These are phyloP conservation scores for Lichtheimia hyalospora DNA, from an alignment of 371 early-diverging fungal genomes.

Conservation along the genomic window DNA sequence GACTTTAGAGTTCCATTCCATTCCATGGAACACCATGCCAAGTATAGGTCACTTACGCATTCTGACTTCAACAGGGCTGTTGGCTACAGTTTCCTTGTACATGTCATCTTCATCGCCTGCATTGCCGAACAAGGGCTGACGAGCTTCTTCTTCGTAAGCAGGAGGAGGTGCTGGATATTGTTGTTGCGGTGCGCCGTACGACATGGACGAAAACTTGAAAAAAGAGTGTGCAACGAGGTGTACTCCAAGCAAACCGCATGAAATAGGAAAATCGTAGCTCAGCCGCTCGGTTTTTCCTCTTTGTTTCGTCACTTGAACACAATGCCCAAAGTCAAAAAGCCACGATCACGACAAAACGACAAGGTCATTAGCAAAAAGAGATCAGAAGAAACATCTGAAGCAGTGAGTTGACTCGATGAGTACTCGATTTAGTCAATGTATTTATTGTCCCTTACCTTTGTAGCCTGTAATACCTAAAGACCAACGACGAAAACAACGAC, in stretches of 20 bases:
- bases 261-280: no score
- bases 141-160: slow-evolving; percentile 38
- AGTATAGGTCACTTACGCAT: slow-evolving; percentile 33
- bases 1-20: not conserved
- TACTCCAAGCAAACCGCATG: no score
- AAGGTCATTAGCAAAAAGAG: not conserved
- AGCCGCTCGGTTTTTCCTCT: no score
- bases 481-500: slow-evolving; percentile 53
- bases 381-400: not conserved
- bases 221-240: not conserved
- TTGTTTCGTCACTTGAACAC: no score
- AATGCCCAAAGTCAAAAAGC: slow-evolving; percentile 7
- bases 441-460: slow-evolving; percentile 20
- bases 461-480: slow-evolving; percentile 28
- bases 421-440: slow-evolving; percentile 7
- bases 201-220: slow-evolving; percentile 5
- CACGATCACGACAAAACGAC: not conserved
- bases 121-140: slow-evolving; percentile 31
- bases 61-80: slow-evolving; percentile 58
- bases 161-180: slow-evolving; percentile 50
- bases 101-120: slow-evolving; percentile 46
- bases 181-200: slow-evolving; percentile 21
- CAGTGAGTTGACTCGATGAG: not conserved
- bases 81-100: slow-evolving; percentile 56
- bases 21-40: not conserved